These are phyloP conservation scores for Spinellus fusiger DNA, from an alignment of 192 early-diverging fungal genomes.

Conservation along the genomic window DNA sequence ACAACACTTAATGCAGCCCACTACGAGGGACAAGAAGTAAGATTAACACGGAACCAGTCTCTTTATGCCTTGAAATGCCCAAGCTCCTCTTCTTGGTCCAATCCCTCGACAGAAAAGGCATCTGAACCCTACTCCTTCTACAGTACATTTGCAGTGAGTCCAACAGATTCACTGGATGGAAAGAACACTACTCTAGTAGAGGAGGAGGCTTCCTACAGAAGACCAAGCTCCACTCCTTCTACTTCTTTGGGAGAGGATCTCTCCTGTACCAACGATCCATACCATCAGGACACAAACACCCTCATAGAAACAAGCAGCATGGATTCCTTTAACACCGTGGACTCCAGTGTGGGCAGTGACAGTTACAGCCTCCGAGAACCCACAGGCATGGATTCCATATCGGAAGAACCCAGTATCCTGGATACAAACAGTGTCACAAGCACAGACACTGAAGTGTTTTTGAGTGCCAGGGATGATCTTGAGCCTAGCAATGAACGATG, in stretches of 20 bases:
- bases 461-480: constrained; percentile 18
- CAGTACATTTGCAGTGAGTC: constrained; percentile 9
- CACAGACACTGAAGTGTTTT: constrained; percentile 7
- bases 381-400: neutral
- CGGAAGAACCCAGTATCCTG: neutral
- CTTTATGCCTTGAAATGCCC: too few relatives aligned
- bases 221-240: too few relatives aligned
- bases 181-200: neutral
- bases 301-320: neutral
- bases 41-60: too few relatives aligned
- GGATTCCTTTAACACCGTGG: constrained; percentile 15
- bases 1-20: too few relatives aligned
- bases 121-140: constrained; percentile 15
- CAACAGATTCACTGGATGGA: constrained; percentile 5
- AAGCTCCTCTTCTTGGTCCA: neutral
- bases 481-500: neutral
- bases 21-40: too few relatives aligned
- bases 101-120: neutral
- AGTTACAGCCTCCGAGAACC: neutral
- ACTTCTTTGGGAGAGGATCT: too few relatives aligned
- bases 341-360: constrained; percentile 1
- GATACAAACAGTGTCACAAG: neutral
- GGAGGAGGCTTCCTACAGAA: too few relatives aligned
- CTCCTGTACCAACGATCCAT: too few relatives aligned
- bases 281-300: neutral